phyloP scores from a whole-genome alignment of 75 land plant genomes.

The Pinus tabuliformis region DNA sequence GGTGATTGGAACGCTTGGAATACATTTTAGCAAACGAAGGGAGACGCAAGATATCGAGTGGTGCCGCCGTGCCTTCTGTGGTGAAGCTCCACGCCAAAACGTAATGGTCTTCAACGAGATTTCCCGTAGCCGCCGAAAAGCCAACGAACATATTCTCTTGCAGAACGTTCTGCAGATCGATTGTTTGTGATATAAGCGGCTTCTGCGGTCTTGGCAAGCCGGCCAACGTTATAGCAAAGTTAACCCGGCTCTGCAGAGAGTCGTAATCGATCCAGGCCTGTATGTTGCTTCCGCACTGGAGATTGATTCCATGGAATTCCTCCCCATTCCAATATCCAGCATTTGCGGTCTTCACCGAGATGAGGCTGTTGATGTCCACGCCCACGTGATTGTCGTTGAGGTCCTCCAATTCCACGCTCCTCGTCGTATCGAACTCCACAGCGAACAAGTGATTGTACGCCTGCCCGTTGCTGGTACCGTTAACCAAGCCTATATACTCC shows the following conservation, averaged over 20 bases:
- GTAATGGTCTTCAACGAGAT: too few relatives aligned
- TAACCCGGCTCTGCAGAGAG: too few relatives aligned
- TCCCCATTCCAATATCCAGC: conserved; percentile 11
- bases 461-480: conserved; percentile 34
- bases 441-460: conserved; percentile 41
- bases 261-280: too few relatives aligned
- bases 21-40: not conserved
- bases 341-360: conserved; percentile 15
- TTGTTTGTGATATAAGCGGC: too few relatives aligned
- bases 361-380: conserved; percentile 44
- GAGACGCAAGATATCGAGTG: not conserved
- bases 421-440: conserved; percentile 56
- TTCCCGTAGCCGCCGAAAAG: too few relatives aligned
- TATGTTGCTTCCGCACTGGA: too few relatives aligned
- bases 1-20: not conserved
- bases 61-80: not conserved
- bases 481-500: conserved; percentile 52
- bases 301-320: too few relatives aligned
- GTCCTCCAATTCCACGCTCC: conserved; percentile 27
- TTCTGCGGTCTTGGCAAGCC: too few relatives aligned
- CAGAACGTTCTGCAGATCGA: too few relatives aligned
- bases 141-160: too few relatives aligned
- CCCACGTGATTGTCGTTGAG: conserved; percentile 49
- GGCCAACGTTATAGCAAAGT: too few relatives aligned
- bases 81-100: not conserved